phyloP scores from a whole-genome alignment of 192 early-diverging fungal species.

The Neocallimastix lanati region DNA sequence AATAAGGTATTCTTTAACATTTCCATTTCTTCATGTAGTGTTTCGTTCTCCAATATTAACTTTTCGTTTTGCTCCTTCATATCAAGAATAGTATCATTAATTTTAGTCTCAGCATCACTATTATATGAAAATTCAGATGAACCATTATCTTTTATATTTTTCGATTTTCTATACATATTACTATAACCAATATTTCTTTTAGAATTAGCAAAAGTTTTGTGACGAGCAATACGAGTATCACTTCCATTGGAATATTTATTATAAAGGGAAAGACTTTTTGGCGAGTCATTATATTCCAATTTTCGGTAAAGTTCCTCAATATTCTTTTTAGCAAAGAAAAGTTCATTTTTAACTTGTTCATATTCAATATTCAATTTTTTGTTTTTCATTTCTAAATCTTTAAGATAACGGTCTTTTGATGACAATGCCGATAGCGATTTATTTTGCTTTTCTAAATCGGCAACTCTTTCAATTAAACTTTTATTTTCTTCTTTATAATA shows the following conservation, averaged over 20 bases:
- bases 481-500: background rate
- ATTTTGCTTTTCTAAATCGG: background rate
- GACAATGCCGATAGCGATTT: background rate
- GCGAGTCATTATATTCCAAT: background rate
- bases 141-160: background rate
- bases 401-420: background rate
- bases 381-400: background rate
- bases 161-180: background rate
- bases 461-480: background rate
- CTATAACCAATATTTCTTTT: background rate
- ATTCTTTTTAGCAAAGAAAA: background rate
- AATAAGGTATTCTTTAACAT: background rate
- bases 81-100: background rate
- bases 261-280: background rate
- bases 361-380: background rate
- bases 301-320: background rate
- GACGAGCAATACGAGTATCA: background rate
- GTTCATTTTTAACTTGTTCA: background rate
- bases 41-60: background rate
- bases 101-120: background rate
- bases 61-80: background rate
- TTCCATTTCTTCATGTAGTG: background rate
- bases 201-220: background rate
- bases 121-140: background rate
- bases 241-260: background rate